Conservation (phyloP, 768 basidiomycete genomes). For the Kwoniella mangroviensis region DNA sequence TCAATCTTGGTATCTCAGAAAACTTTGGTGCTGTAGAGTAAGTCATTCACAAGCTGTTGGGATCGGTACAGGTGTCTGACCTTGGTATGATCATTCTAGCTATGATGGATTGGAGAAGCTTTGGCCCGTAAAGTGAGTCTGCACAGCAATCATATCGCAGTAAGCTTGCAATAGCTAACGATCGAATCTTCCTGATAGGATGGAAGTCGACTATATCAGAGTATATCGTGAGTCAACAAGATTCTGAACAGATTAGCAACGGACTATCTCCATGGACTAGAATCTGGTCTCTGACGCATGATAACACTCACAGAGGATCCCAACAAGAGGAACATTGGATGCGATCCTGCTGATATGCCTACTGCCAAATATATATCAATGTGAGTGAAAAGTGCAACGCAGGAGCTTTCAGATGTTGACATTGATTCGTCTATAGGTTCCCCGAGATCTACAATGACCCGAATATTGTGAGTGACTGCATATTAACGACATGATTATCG, state of each 20-base stretch:
- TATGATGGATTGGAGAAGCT: slow-evolving; percentile 46
- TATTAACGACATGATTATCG: not conserved
- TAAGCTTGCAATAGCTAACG: slow-evolving; percentile 62
- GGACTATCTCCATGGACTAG: no score
- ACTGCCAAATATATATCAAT: slow-evolving; percentile 74
- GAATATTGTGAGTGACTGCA: slow-evolving; percentile 48
- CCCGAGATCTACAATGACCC: slow-evolving; percentile 50
- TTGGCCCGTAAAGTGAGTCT: slow-evolving; percentile 46
- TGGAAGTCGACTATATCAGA: slow-evolving; percentile 85
- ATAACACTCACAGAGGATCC: slow-evolving; percentile 46
- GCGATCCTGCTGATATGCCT: slow-evolving; percentile 77
- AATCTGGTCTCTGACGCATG: no score
- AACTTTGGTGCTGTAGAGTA: slow-evolving; percentile 68
- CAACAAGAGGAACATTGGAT: slow-evolving; percentile 70
- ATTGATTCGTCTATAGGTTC: slow-evolving; percentile 21
- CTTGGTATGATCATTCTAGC: slow-evolving; percentile 18
- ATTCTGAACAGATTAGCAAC: no score
- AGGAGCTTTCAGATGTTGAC: not conserved
- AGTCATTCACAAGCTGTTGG: slow-evolving; percentile 12
- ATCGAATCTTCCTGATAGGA: slow-evolving; percentile 59
- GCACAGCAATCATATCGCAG: no score
- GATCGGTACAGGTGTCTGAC: not conserved
- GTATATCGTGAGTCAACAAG: slow-evolving; percentile 78
- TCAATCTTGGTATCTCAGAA: slow-evolving; percentile 69
- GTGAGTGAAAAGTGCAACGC: slow-evolving; percentile 18